These are phyloP conservation scores for Aspergillus sp. DNA, from an alignment of 2,329 filamentous ascomycete genomes.

Conservation along the genomic window DNA sequence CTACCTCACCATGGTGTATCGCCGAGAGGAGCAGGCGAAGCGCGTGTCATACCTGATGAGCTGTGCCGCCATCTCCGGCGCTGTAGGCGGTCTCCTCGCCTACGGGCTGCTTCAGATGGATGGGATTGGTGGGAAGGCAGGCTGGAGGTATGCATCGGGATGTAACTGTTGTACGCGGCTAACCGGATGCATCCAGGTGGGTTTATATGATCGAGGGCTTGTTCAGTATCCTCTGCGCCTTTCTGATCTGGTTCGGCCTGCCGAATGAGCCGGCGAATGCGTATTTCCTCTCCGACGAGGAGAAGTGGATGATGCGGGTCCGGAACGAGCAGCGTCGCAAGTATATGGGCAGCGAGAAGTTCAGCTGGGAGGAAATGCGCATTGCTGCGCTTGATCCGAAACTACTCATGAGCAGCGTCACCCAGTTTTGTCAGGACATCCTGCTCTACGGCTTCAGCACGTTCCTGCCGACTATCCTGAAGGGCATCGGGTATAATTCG, in stretches of 20 bases:
- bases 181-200: constrained; percentile 26
- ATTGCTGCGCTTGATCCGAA: constrained; percentile 44
- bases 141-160: constrained; percentile 35
- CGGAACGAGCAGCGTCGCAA: constrained; percentile 37
- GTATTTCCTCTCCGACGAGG: constrained; percentile 41
- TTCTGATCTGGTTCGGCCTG: constrained; percentile 39
- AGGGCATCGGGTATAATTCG: constrained; percentile 43
- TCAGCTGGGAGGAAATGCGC: constrained; percentile 43
- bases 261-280: constrained; percentile 40
- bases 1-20: constrained; percentile 34
- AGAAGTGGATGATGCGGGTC: constrained; percentile 43
- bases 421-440: constrained; percentile 46
- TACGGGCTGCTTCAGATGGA: constrained; percentile 37
- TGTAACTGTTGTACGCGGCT: not conserved
- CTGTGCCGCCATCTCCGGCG: constrained; percentile 30
- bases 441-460: constrained; percentile 50
- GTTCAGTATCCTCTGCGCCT: constrained; percentile 34
- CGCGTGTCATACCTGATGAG: constrained; percentile 34
- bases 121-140: constrained; percentile 34
- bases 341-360: constrained; percentile 44
- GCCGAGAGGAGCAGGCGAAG: constrained; percentile 32
- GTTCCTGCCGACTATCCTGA: constrained; percentile 49
- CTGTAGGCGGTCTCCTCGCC: constrained; percentile 32
- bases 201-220: constrained; percentile 45
- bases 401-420: constrained; percentile 40